Conservation (phyloP, 441 rosid genomes). For the Adansonia gregorii region DNA sequence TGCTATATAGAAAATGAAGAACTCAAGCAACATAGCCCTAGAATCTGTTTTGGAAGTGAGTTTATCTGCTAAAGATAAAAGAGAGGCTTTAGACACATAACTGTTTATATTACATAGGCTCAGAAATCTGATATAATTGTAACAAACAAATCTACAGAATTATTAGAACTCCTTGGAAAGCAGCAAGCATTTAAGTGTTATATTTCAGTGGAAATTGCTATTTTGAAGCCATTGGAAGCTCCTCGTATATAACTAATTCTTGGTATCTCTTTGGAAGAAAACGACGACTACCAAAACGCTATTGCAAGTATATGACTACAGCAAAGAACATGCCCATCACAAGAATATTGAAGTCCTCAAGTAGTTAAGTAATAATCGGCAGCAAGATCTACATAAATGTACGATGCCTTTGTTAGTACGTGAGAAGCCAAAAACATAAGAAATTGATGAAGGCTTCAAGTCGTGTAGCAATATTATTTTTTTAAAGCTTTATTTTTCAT, state of each 20-base stretch:
- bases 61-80: no score
- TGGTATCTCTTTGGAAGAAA: conserved; percentile 21
- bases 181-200: not conserved
- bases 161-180: not conserved
- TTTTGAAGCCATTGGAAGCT: conserved; percentile 7
- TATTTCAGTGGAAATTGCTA: not conserved
- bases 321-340: conserved; percentile 27
- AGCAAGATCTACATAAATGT: conserved; percentile 45
- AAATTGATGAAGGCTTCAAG: no score
- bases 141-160: not conserved
- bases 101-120: not conserved
- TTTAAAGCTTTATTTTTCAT: no score
- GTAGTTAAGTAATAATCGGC: conserved; percentile 39
- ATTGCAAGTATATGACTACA: conserved; percentile 37
- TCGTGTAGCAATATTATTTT: no score
- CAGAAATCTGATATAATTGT: not conserved
- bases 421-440: no score
- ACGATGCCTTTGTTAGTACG: conserved; percentile 27
- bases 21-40: no score
- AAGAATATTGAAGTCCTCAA: conserved; percentile 29
- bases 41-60: no score
- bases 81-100: no score
- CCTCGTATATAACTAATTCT: conserved; percentile 15
- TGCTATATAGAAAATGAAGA: no score
- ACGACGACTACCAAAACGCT: conserved; percentile 38